A percentile compares a stretch with the other conserved stretches of the same genome.
These are phyloP conservation scores for Irpex lacteus DNA, from an alignment of 1,284 basidiomycete genomes.

Conservation along the genomic window DNA sequence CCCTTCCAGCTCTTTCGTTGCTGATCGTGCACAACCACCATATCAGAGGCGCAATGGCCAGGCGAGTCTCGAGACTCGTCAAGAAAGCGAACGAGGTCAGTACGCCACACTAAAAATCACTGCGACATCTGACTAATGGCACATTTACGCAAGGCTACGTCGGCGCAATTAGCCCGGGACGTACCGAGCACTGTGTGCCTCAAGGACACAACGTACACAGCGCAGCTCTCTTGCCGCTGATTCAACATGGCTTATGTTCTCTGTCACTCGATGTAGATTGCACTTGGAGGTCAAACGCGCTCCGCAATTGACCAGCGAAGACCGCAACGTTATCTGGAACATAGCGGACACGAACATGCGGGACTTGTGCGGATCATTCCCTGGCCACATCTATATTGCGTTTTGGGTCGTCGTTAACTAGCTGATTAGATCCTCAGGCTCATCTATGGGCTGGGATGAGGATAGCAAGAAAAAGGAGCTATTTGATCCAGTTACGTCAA, in stretches of 20 bases:
- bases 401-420: background rate
- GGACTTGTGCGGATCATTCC: slow-evolving; percentile 36
- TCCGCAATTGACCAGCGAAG: slow-evolving; percentile 34
- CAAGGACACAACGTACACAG: background rate
- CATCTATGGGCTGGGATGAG: slow-evolving; percentile 70
- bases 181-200: background rate
- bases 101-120: background rate
- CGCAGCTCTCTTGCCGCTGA: background rate
- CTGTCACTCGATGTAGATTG: background rate
- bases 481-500: slow-evolving; percentile 49
- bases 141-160: background rate
- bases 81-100: background rate
- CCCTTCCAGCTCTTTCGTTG: too few relatives aligned
- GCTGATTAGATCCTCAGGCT: slow-evolving; percentile 42
- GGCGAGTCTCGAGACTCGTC: background rate
- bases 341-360: slow-evolving; percentile 60
- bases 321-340: slow-evolving; percentile 47
- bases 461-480: slow-evolving; percentile 53
- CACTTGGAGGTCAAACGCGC: slow-evolving; percentile 14
- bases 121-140: background rate
- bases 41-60: background rate
- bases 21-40: too few relatives aligned
- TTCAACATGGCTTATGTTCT: background rate
- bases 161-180: background rate
- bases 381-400: background rate